These are phyloP conservation scores for Dianthus caryophyllus DNA, from an alignment of 148 eudicot species.

Conservation along the genomic window DNA sequence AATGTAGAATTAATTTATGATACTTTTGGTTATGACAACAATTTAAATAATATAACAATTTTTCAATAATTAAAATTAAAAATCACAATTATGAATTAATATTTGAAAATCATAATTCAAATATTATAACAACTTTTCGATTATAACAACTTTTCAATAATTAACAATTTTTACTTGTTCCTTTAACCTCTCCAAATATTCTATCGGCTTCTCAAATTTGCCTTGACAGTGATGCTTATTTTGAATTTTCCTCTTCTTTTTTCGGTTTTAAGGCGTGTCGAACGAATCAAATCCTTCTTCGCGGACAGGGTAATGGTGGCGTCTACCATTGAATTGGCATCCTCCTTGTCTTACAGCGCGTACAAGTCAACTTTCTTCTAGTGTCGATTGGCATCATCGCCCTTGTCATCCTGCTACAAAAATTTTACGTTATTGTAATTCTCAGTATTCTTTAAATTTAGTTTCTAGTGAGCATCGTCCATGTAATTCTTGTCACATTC, in stretches of 20 bases:
- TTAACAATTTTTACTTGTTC: no score
- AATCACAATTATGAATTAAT: no score
- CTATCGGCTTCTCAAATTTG: background rate
- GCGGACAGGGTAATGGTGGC: background rate
- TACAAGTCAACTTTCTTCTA: background rate
- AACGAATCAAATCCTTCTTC: background rate
- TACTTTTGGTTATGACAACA: no score
- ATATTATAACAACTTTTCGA: no score
- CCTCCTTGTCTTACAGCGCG: background rate
- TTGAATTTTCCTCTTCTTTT: background rate
- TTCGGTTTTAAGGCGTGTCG: background rate
- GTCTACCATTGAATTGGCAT: background rate
- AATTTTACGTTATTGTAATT: background rate
- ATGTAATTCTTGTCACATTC: background rate
- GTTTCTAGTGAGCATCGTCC: background rate
- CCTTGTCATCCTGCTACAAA: background rate
- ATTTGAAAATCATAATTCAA: no score
- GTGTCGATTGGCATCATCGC: background rate
- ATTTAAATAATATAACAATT: no score
- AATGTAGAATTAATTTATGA: no score
- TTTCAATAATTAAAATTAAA: no score
- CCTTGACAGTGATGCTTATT: background rate
- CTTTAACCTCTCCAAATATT: background rate
- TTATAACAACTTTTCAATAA: no score
- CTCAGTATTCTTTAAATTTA: background rate